phyloP scores from a whole-genome alignment of 2,329 filamentous ascomycete genomes.

The Colletotrichum sp. region DNA sequence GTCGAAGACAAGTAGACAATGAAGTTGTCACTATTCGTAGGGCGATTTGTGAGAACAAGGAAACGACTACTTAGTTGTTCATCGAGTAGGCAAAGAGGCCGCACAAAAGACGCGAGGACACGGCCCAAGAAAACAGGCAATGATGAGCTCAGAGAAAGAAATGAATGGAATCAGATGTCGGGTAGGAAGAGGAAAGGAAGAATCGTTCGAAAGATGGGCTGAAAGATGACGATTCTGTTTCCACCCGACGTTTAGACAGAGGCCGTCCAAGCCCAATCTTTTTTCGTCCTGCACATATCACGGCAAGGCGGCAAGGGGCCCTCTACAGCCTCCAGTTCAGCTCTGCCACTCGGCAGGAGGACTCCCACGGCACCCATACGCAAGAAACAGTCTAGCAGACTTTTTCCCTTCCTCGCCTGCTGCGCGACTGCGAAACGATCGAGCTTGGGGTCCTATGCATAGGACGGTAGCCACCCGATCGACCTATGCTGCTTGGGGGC shows the following conservation, averaged over 20 bases:
- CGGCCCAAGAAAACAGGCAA: not conserved
- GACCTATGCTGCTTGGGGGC: not conserved
- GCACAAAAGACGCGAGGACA: constrained; percentile 3
- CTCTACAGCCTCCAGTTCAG: not conserved
- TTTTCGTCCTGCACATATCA: not conserved
- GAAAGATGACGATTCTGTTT: constrained; percentile 22
- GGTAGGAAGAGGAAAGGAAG: not conserved
- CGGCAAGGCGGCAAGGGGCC: constrained; percentile 11
- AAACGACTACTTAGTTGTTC: not conserved
- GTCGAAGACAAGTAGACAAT: not conserved
- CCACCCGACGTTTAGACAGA: constrained; percentile 1
- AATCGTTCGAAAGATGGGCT: constrained; percentile 11
- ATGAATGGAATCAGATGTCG: not conserved
- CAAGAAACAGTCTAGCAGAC: not conserved
- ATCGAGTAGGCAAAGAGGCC: not conserved
- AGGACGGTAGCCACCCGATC: not conserved
- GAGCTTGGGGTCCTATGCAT: not conserved
- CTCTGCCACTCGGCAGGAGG: constrained; percentile 11
- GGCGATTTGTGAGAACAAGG: not conserved
- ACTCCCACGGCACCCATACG: not conserved
- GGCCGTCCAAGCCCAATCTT: constrained; percentile 8
- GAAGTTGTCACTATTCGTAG: constrained; percentile 11
- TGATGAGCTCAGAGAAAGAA: constrained; percentile 1
- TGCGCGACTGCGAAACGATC: constrained; percentile 8
- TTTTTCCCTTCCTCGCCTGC: not conserved